Conservation (phyloP, 139 green algal species). For the Chlorella sp. region DNA sequence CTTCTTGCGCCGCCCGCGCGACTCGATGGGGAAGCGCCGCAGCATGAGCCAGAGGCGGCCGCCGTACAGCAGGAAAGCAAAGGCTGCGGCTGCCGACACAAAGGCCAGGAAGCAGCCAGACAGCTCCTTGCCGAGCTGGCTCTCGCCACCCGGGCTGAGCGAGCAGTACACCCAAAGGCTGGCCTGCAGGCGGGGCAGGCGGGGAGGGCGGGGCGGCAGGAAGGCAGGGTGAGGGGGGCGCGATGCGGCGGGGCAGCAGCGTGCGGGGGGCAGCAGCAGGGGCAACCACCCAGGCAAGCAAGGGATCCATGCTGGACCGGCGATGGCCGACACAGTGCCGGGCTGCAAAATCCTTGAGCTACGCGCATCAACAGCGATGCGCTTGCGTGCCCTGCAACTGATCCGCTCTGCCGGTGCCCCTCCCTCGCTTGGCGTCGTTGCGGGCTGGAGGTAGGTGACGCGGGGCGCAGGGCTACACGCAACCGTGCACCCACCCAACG, state of each 20-base stretch:
- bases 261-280: not conserved
- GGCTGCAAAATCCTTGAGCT: too few relatives aligned
- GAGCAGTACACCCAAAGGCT: conserved; percentile 45
- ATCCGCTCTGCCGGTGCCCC: too few relatives aligned
- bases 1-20: conserved; percentile 93
- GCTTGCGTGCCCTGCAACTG: too few relatives aligned
- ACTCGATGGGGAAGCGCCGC: conserved; percentile 96
- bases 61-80: conserved; percentile 95
- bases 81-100: conserved; percentile 81
- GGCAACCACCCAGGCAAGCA: too few relatives aligned
- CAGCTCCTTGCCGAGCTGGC: conserved; percentile 40
- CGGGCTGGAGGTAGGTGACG: too few relatives aligned
- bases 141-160: not conserved
- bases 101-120: conserved; percentile 73
- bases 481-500: too few relatives aligned
- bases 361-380: too few relatives aligned
- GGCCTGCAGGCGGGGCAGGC: conserved; percentile 21
- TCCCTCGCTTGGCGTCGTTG: too few relatives aligned
- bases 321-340: too few relatives aligned
- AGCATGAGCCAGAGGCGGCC: conserved; percentile 95
- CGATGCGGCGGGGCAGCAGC: not conserved
- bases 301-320: too few relatives aligned
- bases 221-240: not conserved
- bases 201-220: not conserved
- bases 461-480: too few relatives aligned